Conservation (phyloP, 768 basidiomycete genomes). For the Agrocybe praecox region DNA sequence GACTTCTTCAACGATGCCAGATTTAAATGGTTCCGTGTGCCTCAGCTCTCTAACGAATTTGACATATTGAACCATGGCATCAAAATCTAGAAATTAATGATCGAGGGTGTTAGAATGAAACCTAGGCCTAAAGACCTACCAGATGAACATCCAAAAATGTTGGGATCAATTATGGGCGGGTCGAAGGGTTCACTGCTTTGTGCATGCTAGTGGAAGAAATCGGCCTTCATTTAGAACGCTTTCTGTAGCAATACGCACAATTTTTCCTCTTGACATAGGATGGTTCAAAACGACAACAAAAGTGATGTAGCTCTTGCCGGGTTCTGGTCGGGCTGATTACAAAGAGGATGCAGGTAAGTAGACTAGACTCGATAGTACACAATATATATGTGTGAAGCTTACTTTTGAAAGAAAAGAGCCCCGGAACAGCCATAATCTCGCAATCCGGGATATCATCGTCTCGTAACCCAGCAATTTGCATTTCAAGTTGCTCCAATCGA, state of each 20-base stretch:
- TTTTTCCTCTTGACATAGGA: constrained; percentile 48
- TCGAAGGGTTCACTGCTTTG: constrained; percentile 31
- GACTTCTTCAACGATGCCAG: neutral
- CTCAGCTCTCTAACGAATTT: neutral
- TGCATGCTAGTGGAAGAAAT: too few species aligned
- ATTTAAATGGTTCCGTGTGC: neutral
- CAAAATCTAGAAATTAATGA: neutral
- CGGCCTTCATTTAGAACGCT: too few species aligned
- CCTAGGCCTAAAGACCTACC: too few species aligned
- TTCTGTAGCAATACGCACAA: too few species aligned
- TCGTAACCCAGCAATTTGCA: constrained; percentile 33
- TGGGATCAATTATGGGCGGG: constrained; percentile 40
- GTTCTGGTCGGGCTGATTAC: too few species aligned
- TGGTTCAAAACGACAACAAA: constrained; percentile 41
- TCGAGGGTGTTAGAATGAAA: too few species aligned
- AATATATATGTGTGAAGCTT: neutral
- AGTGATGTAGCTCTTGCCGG: constrained; percentile 46
- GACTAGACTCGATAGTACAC: neutral
- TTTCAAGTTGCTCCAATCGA: constrained; percentile 39
- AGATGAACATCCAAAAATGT: constrained; percentile 40
- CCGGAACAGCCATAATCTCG: constrained; percentile 8
- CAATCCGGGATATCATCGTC: constrained; percentile 15
- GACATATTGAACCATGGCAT: neutral
- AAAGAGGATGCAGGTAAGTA: too few species aligned
- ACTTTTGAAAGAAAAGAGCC: constrained; percentile 17